Conservation (phyloP, 768 basidiomycete species). For the Tylopilus intermedius region DNA sequence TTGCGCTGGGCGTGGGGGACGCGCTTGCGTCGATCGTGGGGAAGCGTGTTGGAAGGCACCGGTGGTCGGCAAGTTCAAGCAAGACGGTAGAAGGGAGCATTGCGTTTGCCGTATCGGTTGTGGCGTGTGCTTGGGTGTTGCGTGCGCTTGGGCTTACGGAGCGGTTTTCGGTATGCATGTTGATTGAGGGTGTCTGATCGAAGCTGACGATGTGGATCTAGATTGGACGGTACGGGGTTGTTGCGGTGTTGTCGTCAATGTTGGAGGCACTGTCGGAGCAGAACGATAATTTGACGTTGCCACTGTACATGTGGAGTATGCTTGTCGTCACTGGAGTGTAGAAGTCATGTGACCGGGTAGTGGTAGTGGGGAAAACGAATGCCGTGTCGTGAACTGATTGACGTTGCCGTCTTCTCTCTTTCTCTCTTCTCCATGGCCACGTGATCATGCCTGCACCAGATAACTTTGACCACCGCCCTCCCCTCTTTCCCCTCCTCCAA, state of each 20-base stretch:
- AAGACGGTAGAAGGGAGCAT: conserved; percentile 92
- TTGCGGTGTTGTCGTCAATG: conserved; percentile 59
- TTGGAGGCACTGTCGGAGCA: conserved; percentile 92
- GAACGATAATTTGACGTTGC: conserved; percentile 95
- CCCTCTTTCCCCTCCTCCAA: conserved; percentile 22
- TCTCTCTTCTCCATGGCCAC: conserved; percentile 5
- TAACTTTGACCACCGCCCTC: conserved; percentile 12
- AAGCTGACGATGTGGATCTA: conserved; percentile 33
- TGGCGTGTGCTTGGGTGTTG: conserved; percentile 64
- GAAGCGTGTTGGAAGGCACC: conserved; percentile 69
- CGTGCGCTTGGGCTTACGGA: conserved; percentile 67
- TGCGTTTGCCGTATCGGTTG: conserved; percentile 72
- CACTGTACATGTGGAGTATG: conserved; percentile 94
- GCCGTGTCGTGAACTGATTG: not conserved
- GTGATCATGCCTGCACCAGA: conserved; percentile 29
- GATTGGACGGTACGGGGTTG: conserved; percentile 62
- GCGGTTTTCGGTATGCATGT: conserved; percentile 64
- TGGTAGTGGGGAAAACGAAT: conserved; percentile 16
- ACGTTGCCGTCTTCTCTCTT: not conserved
- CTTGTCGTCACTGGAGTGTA: conserved; percentile 52
- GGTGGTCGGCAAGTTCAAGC: conserved; percentile 78
- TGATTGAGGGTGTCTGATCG: not conserved
- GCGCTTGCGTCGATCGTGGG: conserved; percentile 93
- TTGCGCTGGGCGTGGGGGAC: conserved; percentile 90
- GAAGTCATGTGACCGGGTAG: conserved; percentile 23